Percentiles rank a stretch among this genome's conserved stretches.
phyloP scores from a whole-genome alignment of 345 rosid species.

The Rhodomyrtus tomentosa region DNA sequence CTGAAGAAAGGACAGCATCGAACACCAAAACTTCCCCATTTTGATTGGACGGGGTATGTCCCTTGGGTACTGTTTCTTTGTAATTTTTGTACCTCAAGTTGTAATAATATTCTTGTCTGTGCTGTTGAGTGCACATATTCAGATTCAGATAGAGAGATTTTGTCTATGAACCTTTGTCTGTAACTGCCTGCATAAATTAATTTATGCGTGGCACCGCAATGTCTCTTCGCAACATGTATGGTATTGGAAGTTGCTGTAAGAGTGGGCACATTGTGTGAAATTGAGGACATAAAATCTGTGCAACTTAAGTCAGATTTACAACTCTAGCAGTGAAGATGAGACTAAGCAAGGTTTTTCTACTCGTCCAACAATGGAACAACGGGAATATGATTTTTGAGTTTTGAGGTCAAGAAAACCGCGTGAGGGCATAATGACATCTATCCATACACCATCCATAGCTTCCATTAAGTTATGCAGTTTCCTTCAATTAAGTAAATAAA shows the following conservation, averaged over 20 bases:
- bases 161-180: neutral
- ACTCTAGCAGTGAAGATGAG: neutral
- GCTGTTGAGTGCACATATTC: neutral
- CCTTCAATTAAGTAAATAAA: neutral
- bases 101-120: neutral
- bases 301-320: neutral
- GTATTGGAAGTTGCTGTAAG: neutral
- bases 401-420: neutral
- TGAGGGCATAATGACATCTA: neutral
- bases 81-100: neutral
- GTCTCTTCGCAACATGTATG: neutral
- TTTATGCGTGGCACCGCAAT: neutral
- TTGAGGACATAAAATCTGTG: neutral
- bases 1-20: slow-evolving; percentile 61
- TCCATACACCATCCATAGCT: neutral
- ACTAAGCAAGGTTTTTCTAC: neutral
- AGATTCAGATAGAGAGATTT: neutral
- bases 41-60: slow-evolving; percentile 89
- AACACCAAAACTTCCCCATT: slow-evolving; percentile 58
- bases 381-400: neutral
- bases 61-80: neutral
- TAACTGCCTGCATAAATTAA: neutral
- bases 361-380: neutral
- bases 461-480: neutral
- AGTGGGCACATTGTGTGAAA: neutral